Percentiles rank a stretch among this genome's conserved stretches.
Conservation (phyloP, 1,284 basidiomycete genomes). For the Prillingera fragicola region DNA sequence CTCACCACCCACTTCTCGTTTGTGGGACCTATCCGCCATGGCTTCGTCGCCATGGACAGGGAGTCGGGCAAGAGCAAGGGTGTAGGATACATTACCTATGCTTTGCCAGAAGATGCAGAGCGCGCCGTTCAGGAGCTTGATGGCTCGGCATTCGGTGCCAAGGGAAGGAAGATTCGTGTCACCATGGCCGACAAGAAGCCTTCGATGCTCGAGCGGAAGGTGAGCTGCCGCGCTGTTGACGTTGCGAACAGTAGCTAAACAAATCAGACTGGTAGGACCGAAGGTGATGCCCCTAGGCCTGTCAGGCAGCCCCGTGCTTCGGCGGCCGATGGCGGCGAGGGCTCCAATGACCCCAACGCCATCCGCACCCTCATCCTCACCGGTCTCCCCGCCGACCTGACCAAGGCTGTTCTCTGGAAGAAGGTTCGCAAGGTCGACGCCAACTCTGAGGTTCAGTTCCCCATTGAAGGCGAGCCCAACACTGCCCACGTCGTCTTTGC, state of each 20-base stretch:
- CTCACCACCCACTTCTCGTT: constrained; percentile 90
- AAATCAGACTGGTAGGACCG: too few relatives aligned
- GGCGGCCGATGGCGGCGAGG: constrained; percentile 1
- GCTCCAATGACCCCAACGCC: constrained; percentile 59
- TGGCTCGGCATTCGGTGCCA: constrained; percentile 52
- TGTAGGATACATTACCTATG: constrained; percentile 95
- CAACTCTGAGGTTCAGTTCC: constrained; percentile 60
- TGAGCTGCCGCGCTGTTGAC: constrained; percentile 36
- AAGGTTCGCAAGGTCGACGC: constrained; percentile 70
- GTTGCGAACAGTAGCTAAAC: neutral
- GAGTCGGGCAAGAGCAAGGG: constrained; percentile 82
- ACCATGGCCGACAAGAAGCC: constrained; percentile 75
- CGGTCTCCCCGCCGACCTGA: constrained; percentile 63
- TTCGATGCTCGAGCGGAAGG: too few relatives aligned
- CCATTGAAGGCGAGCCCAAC: constrained; percentile 51
- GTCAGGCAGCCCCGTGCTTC: constrained; percentile 17
- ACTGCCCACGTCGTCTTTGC: constrained; percentile 72
- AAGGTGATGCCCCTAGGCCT: constrained; percentile 5
- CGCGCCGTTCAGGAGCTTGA: constrained; percentile 59
- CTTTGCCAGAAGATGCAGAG: constrained; percentile 82
- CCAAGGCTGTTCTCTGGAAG: constrained; percentile 78
- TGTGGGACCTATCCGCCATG: constrained; percentile 86
- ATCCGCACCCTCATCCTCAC: constrained; percentile 75
- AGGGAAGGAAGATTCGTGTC: constrained; percentile 65
- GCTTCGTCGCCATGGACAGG: constrained; percentile 74